phyloP scores from a whole-genome alignment of 805 yeast species.

The Yueomyces sp. region DNA sequence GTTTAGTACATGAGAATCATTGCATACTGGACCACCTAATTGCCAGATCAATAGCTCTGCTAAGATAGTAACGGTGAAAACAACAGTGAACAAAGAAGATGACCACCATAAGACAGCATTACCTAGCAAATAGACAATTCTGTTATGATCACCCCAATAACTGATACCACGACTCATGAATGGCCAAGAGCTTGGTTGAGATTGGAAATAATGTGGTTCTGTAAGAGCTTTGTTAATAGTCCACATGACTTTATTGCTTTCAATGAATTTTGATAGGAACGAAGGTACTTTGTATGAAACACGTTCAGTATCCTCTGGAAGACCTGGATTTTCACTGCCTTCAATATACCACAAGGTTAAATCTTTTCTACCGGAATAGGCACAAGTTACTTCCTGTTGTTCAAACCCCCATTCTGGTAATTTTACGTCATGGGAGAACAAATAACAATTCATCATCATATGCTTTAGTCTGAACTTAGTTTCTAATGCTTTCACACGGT shows the following conservation, averaged over 20 bases:
- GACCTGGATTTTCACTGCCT: constrained; percentile 40
- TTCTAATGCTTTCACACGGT: constrained; percentile 48
- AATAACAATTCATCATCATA: constrained; percentile 67
- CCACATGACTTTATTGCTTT: constrained; percentile 66
- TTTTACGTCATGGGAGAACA: constrained; percentile 59
- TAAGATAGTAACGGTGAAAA: constrained; percentile 33
- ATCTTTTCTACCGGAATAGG: constrained; percentile 50
- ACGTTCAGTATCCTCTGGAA: constrained; percentile 32
- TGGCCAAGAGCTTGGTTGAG: constrained; percentile 66
- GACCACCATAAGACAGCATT: constrained; percentile 74
- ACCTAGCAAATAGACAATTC: constrained; percentile 60
- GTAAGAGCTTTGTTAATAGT: constrained; percentile 53
- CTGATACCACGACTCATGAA: constrained; percentile 62
- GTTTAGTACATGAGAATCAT: constrained; percentile 41
- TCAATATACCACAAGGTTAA: constrained; percentile 66
- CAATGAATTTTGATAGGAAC: constrained; percentile 47
- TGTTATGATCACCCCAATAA: constrained; percentile 45
- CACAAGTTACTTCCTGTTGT: constrained; percentile 78
- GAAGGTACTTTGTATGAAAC: constrained; percentile 40
- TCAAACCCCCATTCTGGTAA: constrained; percentile 73
- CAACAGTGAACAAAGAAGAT: constrained; percentile 35
- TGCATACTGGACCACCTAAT: constrained; percentile 36
- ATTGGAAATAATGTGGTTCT: constrained; percentile 56
- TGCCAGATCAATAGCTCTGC: constrained; percentile 51
- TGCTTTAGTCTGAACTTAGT: constrained; percentile 64